These are phyloP conservation scores for Solanum raphanifolium DNA, from an alignment of 257 asterid genomes.

Conservation along the genomic window DNA sequence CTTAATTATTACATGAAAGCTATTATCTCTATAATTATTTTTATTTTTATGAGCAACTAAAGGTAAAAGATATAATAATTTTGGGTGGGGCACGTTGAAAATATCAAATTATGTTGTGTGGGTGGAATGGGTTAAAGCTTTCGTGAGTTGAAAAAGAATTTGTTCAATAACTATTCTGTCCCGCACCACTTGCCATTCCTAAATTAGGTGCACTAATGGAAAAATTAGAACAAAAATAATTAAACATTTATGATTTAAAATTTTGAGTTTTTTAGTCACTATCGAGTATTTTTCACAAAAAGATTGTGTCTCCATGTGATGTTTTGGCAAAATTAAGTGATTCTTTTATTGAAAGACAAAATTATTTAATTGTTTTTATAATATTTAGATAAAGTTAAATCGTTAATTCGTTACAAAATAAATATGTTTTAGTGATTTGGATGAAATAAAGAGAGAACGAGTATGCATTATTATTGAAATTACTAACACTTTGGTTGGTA, in stretches of 20 bases:
- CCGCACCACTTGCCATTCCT: no score
- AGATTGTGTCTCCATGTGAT: neutral
- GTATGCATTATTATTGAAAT: neutral
- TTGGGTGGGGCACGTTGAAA: neutral
- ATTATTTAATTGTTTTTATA: no score
- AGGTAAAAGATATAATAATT: neutral
- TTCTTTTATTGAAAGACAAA: no score
- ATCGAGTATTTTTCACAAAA: neutral
- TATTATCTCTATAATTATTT: neutral
- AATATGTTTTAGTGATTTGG: neutral
- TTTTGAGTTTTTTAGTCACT: neutral
- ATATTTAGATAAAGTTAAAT: no score
- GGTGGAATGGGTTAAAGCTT: no score
- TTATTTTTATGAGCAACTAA: neutral
- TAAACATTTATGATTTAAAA: neutral
- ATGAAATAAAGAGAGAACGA: neutral
- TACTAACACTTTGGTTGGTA: neutral
- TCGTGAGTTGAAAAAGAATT: no score
- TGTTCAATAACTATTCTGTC: neutral
- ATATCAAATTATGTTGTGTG: neutral
- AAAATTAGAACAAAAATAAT: neutral
- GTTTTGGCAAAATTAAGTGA: neutral
- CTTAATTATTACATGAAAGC: no score
- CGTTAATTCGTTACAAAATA: neutral
- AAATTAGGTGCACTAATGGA: neutral